Evolutionary conservation across 345 rosid genomes (phyloP), one percentile per base, ranked within the genome.

Genomic region (Sonneratia alba): DNA sequence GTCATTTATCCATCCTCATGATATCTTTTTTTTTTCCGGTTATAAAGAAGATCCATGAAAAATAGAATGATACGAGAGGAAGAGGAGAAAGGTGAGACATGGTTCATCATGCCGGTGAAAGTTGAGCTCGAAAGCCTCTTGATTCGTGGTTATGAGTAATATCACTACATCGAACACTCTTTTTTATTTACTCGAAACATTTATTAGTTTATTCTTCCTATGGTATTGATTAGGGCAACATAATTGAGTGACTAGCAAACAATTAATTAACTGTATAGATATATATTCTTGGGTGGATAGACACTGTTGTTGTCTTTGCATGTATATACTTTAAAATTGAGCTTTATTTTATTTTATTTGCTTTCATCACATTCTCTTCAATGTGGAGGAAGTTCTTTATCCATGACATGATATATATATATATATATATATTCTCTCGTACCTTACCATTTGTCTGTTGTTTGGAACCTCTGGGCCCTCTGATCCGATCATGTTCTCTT

Each of bases 241-340:
- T 49, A 16, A 49, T 49, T 19, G 55, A 15, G 3, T 0, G 5
- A 27, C 32, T 1, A 27, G 32, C 32, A 27, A 27, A 14, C 55
- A 49, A 49, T 49, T 49, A 49, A 49, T 49, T 49, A 59, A 5
- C 16, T 27, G 1, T 27, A 27, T 27, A 40, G 1, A 8, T 40
- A 4, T 4, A 40, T 62, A 56, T 55, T 47, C 19, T 21, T 36
- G n/a, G 67, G 68, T 45, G 38, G 73, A 66, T 68, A 27, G 32
- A 27, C 0, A 67, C 76, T 36, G 4, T n/a, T 70, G 12, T 51
- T 76, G 84, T 74, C 78, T 18, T 19, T 36, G 38, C 74, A 1
- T 63, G 70, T 7, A 27, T 15, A 49, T 55, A 2, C 9, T 36
- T 21, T 68, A 19, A 63, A 56, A 64, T 36, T 69, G 36, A 18